Evolutionary conservation across 192 early-diverging fungal genomes (phyloP).

Genomic region (Funneliformis mosseae): DNA sequence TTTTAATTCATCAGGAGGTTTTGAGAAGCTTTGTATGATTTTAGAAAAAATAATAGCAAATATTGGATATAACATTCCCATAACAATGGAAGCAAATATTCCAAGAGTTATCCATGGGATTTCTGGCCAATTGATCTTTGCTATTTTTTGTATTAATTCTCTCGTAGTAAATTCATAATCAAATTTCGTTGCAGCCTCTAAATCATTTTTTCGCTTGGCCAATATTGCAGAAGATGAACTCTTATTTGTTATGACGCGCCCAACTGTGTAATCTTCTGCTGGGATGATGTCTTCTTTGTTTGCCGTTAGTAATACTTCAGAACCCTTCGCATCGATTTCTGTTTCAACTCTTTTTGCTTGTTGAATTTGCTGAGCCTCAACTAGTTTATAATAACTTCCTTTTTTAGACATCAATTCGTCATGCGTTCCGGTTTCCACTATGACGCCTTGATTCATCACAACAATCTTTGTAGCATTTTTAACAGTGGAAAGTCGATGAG

Average conservation of each 20-base stretch:
- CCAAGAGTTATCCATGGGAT: conserved; percentile 8
- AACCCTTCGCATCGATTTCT: not conserved
- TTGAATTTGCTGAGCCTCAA: conserved; percentile 62
- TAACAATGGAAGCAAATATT: conserved; percentile 6
- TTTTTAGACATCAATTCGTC: conserved; percentile 60
- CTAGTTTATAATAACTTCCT: conserved; percentile 58
- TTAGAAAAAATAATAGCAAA: conserved; percentile 73
- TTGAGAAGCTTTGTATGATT: conserved; percentile 35
- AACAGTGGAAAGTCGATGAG: conserved; percentile 84
- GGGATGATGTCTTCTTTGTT: conserved; percentile 2
- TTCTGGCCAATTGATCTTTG: conserved; percentile 17
- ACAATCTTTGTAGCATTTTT: conserved; percentile 79
- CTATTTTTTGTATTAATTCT: conserved; percentile 20
- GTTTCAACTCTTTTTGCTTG: conserved; percentile 22
- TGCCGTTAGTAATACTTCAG: not conserved
- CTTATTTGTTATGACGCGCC: conserved; percentile 6
- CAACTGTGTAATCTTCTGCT: conserved; percentile 18
- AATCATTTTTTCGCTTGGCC: conserved; percentile 6
- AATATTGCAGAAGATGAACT: conserved; percentile 22
- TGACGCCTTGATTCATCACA: conserved; percentile 67
- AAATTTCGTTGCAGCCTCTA: conserved; percentile 23
- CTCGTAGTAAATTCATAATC: conserved; percentile 13
- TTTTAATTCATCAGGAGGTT: conserved; percentile 13
- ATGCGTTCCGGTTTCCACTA: conserved; percentile 73
- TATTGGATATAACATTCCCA: conserved; percentile 57